Conservation (phyloP, 345 rosid genomes). For the Populus davidiana region DNA sequence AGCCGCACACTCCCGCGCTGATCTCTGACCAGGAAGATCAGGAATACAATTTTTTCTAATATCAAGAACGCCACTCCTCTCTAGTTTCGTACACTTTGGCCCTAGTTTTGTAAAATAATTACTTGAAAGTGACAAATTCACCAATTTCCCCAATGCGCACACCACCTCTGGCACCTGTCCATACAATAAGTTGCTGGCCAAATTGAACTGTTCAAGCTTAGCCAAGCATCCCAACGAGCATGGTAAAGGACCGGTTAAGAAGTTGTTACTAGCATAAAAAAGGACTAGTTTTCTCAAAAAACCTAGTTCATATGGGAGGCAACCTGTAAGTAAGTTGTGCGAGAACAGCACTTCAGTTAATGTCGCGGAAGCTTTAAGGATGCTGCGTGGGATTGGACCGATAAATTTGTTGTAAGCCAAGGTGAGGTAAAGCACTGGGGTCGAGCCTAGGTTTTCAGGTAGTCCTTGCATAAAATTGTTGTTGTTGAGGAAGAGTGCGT, state of each 20-base stretch:
- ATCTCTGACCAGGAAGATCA: slow-evolving; percentile 38
- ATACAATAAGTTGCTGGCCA: slow-evolving; percentile 38
- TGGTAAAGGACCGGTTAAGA: slow-evolving; percentile 45
- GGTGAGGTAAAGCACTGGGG: slow-evolving; percentile 34
- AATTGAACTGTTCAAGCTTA: slow-evolving; percentile 35
- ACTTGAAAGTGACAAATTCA: slow-evolving; percentile 32
- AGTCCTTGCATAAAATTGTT: slow-evolving; percentile 34
- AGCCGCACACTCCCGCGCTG: slow-evolving; percentile 27
- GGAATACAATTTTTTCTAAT: slow-evolving; percentile 38
- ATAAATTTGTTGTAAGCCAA: slow-evolving; percentile 45
- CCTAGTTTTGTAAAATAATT: slow-evolving; percentile 41
- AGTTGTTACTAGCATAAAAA: slow-evolving; percentile 41
- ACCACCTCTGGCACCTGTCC: slow-evolving; percentile 41
- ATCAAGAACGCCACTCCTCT: slow-evolving; percentile 30
- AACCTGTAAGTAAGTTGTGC: slow-evolving; percentile 35
- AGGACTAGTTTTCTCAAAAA: slow-evolving; percentile 25
- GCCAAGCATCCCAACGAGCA: slow-evolving; percentile 39
- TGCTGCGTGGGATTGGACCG: slow-evolving; percentile 37
- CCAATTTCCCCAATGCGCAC: slow-evolving; percentile 26
- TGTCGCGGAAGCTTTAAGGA: slow-evolving; percentile 25
- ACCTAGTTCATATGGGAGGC: slow-evolving; percentile 48
- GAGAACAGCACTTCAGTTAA: slow-evolving; percentile 36
- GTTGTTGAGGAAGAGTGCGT: slow-evolving; percentile 42
- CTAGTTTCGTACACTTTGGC: slow-evolving; percentile 34
- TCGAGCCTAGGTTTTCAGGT: slow-evolving; percentile 33